These are phyloP conservation scores for Halenospora varia DNA, from an alignment of 495 filamentous ascomycete species.

Conservation along the genomic window DNA sequence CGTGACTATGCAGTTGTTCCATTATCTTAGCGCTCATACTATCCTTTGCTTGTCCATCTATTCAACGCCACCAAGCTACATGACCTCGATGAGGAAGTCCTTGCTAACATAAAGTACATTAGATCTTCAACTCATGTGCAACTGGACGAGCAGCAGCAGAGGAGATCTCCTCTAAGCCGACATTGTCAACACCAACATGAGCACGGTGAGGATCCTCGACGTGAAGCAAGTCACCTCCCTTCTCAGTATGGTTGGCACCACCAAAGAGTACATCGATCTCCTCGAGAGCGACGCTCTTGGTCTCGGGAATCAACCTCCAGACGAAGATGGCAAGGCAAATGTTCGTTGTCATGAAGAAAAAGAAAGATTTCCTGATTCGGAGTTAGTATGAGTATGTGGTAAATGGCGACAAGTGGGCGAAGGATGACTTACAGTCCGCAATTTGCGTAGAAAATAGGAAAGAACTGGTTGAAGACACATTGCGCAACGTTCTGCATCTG, in stretches of 20 bases:
- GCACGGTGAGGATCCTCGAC: background rate
- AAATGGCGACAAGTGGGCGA: background rate
- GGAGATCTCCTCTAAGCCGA: too few species aligned
- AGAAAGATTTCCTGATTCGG: background rate
- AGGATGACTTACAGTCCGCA: conserved; percentile 35
- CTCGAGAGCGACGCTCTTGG: conserved; percentile 54
- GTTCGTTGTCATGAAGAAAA: background rate
- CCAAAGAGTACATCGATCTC: conserved; percentile 71
- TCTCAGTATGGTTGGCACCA: conserved; percentile 5
- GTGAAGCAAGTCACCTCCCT: conserved; percentile 1
- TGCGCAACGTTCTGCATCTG: conserved; percentile 41
- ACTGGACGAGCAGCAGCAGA: too few species aligned
- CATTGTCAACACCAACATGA: background rate
- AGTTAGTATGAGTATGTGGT: background rate
- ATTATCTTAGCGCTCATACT: too few species aligned
- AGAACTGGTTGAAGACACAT: conserved; percentile 59
- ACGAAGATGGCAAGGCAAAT: conserved; percentile 56
- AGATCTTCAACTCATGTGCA: too few species aligned
- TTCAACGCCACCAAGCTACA: too few species aligned
- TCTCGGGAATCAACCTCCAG: conserved; percentile 69
- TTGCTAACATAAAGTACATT: too few species aligned
- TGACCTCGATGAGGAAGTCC: too few species aligned
- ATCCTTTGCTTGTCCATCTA: too few species aligned
- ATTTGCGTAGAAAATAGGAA: conserved; percentile 56
- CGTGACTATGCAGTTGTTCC: too few species aligned